Evolutionary conservation across 352 stramenopile genomes (phyloP).

Genomic region (Phytophthora aleatoria): DNA sequence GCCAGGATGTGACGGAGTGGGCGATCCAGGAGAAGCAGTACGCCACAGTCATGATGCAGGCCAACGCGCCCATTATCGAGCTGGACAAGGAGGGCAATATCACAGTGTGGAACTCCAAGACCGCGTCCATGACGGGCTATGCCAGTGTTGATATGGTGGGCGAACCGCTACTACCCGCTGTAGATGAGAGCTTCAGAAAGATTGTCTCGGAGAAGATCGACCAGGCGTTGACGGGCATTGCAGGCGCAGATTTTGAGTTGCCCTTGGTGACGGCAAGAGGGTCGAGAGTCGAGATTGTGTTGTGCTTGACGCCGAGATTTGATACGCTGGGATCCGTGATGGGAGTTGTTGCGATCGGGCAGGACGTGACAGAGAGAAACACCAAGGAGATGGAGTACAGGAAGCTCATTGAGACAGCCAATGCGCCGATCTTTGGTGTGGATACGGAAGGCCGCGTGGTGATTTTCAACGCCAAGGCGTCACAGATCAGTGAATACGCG

Average conservation of each 20-base stretch:
- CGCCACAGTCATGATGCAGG: conserved; percentile 73
- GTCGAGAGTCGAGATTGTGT: conserved; percentile 56
- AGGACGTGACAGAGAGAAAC: conserved; percentile 69
- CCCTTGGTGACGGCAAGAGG: conserved; percentile 53
- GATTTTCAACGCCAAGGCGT: conserved; percentile 87
- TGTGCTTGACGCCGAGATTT: conserved; percentile 62
- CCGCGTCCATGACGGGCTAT: conserved; percentile 60
- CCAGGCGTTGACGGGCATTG: conserved; percentile 50
- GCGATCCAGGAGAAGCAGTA: conserved; percentile 67
- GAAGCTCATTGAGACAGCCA: conserved; percentile 89
- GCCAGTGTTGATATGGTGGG: conserved; percentile 56
- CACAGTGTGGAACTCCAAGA: conserved; percentile 73
- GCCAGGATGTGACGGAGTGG: conserved; percentile 61
- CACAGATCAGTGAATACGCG: conserved; percentile 75
- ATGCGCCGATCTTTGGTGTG: conserved; percentile 89
- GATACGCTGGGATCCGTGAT: conserved; percentile 45
- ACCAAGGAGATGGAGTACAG: conserved; percentile 77
- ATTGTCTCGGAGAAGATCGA: conserved; percentile 57
- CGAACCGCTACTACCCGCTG: conserved; percentile 49
- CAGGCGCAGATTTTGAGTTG: conserved; percentile 59
- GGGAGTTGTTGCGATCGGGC: conserved; percentile 65
- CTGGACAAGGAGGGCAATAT: conserved; percentile 76
- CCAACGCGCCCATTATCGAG: conserved; percentile 81
- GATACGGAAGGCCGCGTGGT: conserved; percentile 54
- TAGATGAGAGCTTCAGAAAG: conserved; percentile 53